Conservation (phyloP, 2,329 filamentous ascomycete genomes). For the Didymella segeticola region DNA sequence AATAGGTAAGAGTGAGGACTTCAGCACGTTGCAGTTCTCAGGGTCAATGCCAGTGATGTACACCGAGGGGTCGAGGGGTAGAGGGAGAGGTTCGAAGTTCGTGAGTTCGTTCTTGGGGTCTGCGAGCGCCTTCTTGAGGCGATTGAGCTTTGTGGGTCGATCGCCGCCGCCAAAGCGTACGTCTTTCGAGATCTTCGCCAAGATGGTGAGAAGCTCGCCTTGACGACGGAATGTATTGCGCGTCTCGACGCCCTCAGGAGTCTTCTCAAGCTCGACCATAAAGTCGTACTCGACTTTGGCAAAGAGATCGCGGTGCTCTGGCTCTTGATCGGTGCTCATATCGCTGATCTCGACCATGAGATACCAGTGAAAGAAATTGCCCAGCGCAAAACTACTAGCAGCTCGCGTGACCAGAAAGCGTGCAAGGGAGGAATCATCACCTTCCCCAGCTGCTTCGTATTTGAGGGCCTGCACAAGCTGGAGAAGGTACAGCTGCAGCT, state of each 20-base stretch:
- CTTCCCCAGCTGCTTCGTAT: slow-evolving; percentile 61
- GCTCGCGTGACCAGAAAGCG: slow-evolving; percentile 88
- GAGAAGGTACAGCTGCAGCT: slow-evolving; percentile 87
- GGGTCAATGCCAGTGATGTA: slow-evolving; percentile 79
- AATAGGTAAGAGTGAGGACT: slow-evolving; percentile 90
- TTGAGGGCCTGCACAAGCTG: slow-evolving; percentile 96
- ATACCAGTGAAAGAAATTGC: slow-evolving; percentile 98
- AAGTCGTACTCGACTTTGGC: slow-evolving; percentile 95
- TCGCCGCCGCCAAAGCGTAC: slow-evolving; percentile 81
- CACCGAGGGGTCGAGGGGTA: slow-evolving; percentile 87
- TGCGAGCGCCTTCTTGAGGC: slow-evolving; percentile 80
- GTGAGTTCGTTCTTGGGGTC: slow-evolving; percentile 91
- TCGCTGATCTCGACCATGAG: slow-evolving; percentile 98
- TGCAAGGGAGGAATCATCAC: slow-evolving; percentile 84
- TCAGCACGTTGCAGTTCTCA: slow-evolving; percentile 90
- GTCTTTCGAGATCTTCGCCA: slow-evolving; percentile 88
- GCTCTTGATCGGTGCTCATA: slow-evolving; percentile 73
- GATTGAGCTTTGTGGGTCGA: slow-evolving; percentile 80
- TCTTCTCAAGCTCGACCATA: slow-evolving; percentile 82
- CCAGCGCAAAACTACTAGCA: slow-evolving; percentile 84
- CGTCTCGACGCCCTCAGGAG: slow-evolving; percentile 72
- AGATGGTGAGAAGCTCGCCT: slow-evolving; percentile 84
- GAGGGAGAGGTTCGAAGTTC: slow-evolving; percentile 80
- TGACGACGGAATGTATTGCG: slow-evolving; percentile 82
- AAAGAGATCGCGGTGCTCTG: slow-evolving; percentile 83